A percentile compares a stretch with the other conserved stretches of the same genome.
Evolutionary conservation across 2,329 filamentous ascomycete genomes (phyloP).

Genomic region (Xylaria sp.): DNA sequence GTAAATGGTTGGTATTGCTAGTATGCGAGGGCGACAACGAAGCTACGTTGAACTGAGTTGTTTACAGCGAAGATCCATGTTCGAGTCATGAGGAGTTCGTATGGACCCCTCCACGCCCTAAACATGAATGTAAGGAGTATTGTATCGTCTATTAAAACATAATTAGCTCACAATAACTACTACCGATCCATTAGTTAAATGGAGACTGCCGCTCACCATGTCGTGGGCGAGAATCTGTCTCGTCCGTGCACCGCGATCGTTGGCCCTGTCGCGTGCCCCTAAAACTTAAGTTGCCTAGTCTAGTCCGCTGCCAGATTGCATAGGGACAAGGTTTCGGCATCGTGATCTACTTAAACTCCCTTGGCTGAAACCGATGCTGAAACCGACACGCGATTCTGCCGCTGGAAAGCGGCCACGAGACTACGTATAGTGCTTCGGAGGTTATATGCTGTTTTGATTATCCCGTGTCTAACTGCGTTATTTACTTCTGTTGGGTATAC

Average conservation of each 20-base stretch:
- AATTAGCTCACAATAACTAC: constrained; percentile 1
- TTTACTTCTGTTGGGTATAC: background rate
- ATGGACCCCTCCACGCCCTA: background rate
- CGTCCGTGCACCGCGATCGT: background rate
- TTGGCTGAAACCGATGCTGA: constrained; percentile 46
- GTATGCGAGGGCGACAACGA: too few relatives aligned
- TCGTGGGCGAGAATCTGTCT: background rate
- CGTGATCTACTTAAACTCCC: constrained; percentile 27
- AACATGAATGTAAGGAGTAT: background rate
- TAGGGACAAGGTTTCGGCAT: constrained; percentile 25
- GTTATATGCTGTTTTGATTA: background rate
- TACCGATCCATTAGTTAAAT: constrained; percentile 10
- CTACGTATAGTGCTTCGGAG: background rate
- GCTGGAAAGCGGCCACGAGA: constrained; percentile 30
- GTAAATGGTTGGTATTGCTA: too few relatives aligned
- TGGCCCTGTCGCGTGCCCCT: constrained; percentile 17
- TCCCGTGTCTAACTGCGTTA: background rate
- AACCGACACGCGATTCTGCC: constrained; percentile 42
- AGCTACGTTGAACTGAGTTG: too few relatives aligned
- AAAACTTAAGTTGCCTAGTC: constrained; percentile 15
- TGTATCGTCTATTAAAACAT: constrained; percentile 15
- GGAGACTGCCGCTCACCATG: background rate
- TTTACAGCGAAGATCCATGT: background rate
- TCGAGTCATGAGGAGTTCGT: background rate
- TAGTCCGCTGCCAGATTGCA: constrained; percentile 17